Conservation (phyloP, 2,329 filamentous ascomycete genomes). For the Didymella arachidicola region DNA sequence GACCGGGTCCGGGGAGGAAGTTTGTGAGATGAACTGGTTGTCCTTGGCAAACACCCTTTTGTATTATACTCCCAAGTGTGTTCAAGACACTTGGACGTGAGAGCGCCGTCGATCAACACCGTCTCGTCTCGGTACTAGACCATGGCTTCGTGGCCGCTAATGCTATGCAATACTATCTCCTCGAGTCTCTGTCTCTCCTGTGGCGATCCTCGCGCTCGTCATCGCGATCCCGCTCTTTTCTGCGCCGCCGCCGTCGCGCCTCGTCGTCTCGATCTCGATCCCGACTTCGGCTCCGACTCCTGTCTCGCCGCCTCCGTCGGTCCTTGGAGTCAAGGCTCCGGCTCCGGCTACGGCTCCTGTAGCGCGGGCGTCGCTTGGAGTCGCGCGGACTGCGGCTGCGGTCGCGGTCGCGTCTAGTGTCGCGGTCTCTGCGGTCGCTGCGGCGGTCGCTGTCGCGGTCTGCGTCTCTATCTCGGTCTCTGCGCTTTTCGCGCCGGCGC, state of each 20-base stretch:
- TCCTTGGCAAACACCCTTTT: too few species aligned
- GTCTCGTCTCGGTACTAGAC: too few species aligned
- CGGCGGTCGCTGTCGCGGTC: too few species aligned
- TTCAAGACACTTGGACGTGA: too few species aligned
- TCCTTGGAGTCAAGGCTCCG: slow-evolving; percentile 25
- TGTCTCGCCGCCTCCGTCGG: slow-evolving; percentile 29
- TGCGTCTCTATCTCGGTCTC: too few species aligned
- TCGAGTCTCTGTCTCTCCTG: background rate
- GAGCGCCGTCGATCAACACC: too few species aligned
- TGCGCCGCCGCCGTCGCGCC: slow-evolving; percentile 35
- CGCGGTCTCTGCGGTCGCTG: too few species aligned
- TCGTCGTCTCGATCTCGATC: slow-evolving; percentile 25
- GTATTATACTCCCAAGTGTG: too few species aligned
- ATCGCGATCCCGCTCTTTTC: slow-evolving; percentile 36
- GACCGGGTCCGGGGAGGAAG: too few species aligned
- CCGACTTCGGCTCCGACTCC: slow-evolving; percentile 15
- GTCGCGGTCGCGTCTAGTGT: slow-evolving; percentile 8
- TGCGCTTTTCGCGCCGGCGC: slow-evolving; percentile 6
- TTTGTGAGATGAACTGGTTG: too few species aligned
- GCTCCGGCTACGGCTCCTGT: slow-evolving; percentile 34
- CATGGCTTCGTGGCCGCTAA: too few species aligned
- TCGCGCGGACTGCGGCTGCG: slow-evolving; percentile 41
- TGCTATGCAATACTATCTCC: background rate
- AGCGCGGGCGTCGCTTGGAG: slow-evolving; percentile 35
- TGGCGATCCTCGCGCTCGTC: slow-evolving; percentile 21